Evolutionary conservation across 2,329 filamentous ascomycete species (phyloP).

Genomic region (Ophiostoma sp.): DNA sequence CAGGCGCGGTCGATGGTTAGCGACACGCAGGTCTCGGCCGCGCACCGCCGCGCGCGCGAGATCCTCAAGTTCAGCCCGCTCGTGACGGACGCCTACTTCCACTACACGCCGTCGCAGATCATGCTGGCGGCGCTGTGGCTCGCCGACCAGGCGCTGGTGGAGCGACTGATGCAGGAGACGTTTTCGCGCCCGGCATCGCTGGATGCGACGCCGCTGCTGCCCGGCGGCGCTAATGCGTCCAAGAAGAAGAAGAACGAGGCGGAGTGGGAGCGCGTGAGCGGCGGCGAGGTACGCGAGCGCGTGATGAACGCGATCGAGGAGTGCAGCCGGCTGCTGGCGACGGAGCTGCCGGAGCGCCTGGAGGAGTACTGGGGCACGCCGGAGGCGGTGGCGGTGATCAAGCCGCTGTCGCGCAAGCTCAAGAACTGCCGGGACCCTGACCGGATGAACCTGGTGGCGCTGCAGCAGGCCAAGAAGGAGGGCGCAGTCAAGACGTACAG

Average conservation of each 20-base stretch:
- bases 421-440: conserved; percentile 69
- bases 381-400: conserved; percentile 47
- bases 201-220: conserved; percentile 24
- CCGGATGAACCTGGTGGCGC: conserved; percentile 63
- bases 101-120: conserved; percentile 91
- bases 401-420: conserved; percentile 62
- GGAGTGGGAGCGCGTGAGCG: conserved; percentile 30
- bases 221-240: conserved; percentile 25
- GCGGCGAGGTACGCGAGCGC: conserved; percentile 40
- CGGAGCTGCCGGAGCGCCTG: conserved; percentile 53
- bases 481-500: conserved; percentile 36
- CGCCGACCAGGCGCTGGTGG: conserved; percentile 61
- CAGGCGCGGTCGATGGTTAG: neutral
- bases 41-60: conserved; percentile 67
- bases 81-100: conserved; percentile 93
- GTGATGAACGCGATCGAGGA: conserved; percentile 45
- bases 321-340: conserved; percentile 52
- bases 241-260: conserved; percentile 23
- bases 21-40: conserved; percentile 35
- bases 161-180: conserved; percentile 43
- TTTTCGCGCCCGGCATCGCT: conserved; percentile 32
- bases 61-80: conserved; percentile 74
- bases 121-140: conserved; percentile 77
- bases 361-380: conserved; percentile 49
- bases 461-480: conserved; percentile 60